Evolutionary conservation across 306 rosid species (phyloP).

Genomic region (Trifolium repens): DNA sequence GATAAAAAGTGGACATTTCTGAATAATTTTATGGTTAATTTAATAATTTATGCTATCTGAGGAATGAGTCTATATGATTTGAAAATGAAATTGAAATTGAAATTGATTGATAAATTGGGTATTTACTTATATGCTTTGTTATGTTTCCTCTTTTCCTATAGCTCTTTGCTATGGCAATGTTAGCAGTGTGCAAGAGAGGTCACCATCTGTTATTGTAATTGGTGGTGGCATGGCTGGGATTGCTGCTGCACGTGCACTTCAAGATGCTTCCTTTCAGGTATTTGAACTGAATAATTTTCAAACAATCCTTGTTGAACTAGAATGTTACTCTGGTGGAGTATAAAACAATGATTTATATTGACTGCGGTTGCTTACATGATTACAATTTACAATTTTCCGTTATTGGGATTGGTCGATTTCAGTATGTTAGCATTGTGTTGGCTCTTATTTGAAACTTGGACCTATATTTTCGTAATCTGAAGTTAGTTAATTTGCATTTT

Average conservation of each 20-base stretch:
- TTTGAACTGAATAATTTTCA: not conserved
- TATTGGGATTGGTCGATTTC: not conserved
- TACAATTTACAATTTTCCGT: not conserved
- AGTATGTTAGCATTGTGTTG: too few relatives aligned
- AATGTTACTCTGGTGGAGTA: not conserved
- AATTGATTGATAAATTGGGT: not conserved
- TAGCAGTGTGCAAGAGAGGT: conserved; percentile 55
- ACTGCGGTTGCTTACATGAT: not conserved
- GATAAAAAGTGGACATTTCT: not conserved
- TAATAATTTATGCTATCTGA: not conserved
- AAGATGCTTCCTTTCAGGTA: conserved; percentile 91
- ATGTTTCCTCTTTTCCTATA: conserved; percentile 31
- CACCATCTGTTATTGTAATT: conserved; percentile 91
- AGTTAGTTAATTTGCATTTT: too few relatives aligned
- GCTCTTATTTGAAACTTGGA: too few relatives aligned
- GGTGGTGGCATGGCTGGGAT: conserved; percentile 97
- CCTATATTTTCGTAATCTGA: too few relatives aligned
- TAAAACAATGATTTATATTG: not conserved
- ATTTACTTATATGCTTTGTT: conserved; percentile 10
- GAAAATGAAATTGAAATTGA: conserved; percentile 1
- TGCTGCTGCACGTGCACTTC: conserved; percentile 96
- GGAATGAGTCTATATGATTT: not conserved
- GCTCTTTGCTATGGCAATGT: conserved; percentile 62
- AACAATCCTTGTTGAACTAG: not conserved
- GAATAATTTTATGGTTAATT: not conserved